A percentile compares a stretch with the other conserved stretches of the same genome.
phyloP scores from a whole-genome alignment of 1,284 basidiomycete genomes.

The Puccinia polysora region DNA sequence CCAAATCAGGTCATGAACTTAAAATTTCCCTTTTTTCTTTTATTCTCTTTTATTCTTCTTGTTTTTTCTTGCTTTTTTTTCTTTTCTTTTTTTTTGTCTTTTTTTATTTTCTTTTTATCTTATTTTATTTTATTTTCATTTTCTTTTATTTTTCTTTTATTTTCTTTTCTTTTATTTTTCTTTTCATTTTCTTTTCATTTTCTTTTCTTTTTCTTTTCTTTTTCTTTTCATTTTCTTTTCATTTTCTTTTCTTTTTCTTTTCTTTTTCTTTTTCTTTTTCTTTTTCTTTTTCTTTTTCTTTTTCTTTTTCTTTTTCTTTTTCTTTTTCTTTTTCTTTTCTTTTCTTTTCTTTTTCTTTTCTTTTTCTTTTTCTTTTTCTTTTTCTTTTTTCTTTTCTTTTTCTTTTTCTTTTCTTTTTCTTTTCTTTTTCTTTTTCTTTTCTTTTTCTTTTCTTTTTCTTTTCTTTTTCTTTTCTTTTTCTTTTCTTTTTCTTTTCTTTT shows the following conservation, averaged over 20 bases:
- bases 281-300: not conserved
- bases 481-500: too few relatives aligned
- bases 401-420: too few relatives aligned
- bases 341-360: too few relatives aligned
- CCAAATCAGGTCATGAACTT: not conserved
- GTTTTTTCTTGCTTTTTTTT: not conserved
- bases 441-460: too few relatives aligned
- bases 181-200: not conserved
- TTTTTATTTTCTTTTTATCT: slow-evolving; percentile 12
- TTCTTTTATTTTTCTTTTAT: not conserved
- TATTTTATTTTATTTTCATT: not conserved
- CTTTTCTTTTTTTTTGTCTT: slow-evolving; percentile 9
- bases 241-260: not conserved
- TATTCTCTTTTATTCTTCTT: not conserved
- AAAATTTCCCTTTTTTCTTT: not conserved
- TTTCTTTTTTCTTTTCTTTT: too few relatives aligned
- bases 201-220: not conserved
- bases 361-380: too few relatives aligned
- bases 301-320: too few relatives aligned
- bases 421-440: too few relatives aligned
- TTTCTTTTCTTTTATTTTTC: not conserved
- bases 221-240: not conserved
- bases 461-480: too few relatives aligned
- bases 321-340: too few relatives aligned
- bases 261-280: not conserved